phyloP scores from a whole-genome alignment of 805 yeast genomes.

The Brettanomyces bruxellensis region DNA sequence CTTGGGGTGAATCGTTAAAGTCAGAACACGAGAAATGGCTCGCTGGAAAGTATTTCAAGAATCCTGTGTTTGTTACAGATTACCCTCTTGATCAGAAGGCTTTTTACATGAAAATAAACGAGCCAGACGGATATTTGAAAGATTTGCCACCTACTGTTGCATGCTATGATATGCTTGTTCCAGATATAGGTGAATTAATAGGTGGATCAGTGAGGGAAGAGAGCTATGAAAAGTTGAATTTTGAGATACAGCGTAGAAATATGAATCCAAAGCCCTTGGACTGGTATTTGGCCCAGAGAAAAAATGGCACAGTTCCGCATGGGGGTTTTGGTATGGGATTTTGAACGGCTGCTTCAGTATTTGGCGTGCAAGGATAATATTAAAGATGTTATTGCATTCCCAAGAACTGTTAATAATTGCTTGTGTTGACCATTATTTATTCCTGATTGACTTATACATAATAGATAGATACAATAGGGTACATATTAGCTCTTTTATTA shows the following conservation, averaged over 20 bases:
- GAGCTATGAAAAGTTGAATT: constrained; percentile 34
- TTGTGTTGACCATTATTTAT: constrained; percentile 26
- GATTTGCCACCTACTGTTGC: constrained; percentile 51
- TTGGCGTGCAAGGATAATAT: constrained; percentile 69
- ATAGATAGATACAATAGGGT: not conserved
- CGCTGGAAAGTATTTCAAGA: constrained; percentile 55
- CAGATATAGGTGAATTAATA: constrained; percentile 85
- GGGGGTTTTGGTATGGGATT: constrained; percentile 97
- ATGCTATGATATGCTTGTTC: constrained; percentile 82
- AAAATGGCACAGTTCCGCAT: constrained; percentile 79
- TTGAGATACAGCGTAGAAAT: constrained; percentile 40
- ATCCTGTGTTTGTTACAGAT: constrained; percentile 84
- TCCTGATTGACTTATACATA: not conserved
- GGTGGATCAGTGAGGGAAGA: constrained; percentile 95
- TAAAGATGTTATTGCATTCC: constrained; percentile 81
- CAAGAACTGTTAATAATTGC: constrained; percentile 56
- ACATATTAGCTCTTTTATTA: not conserved
- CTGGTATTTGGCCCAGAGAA: constrained; percentile 76
- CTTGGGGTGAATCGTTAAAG: constrained; percentile 66
- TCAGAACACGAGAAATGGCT: constrained; percentile 91
- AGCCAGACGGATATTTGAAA: constrained; percentile 12
- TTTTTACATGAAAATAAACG: constrained; percentile 74
- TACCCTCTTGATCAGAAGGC: constrained; percentile 79
- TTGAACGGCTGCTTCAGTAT: constrained; percentile 75
- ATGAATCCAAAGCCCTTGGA: constrained; percentile 54